Evolutionary conservation across 305 asterid genomes (phyloP).

Genomic region (Solanum chacoense): DNA sequence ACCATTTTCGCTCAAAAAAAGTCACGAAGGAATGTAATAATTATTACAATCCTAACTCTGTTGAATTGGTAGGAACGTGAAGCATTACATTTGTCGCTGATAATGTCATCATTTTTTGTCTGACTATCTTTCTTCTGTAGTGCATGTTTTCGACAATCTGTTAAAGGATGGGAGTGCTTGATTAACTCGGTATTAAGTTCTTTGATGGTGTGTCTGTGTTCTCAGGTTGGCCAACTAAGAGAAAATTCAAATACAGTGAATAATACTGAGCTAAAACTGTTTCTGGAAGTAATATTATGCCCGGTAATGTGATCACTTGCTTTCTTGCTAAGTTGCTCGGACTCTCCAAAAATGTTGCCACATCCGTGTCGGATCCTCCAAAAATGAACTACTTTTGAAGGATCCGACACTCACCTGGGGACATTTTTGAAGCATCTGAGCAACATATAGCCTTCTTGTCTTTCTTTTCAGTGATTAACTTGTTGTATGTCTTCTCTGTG

Average conservation of each 20-base stretch:
- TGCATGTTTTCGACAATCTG: background rate
- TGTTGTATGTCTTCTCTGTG: background rate
- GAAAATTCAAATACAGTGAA: conserved; percentile 3
- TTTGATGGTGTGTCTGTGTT: background rate
- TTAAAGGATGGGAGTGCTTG: background rate
- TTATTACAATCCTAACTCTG: background rate
- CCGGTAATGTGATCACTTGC: background rate
- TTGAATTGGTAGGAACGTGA: background rate
- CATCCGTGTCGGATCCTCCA: background rate
- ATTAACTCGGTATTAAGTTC: background rate
- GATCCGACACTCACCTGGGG: background rate
- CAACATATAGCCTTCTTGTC: background rate
- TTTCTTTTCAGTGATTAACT: background rate
- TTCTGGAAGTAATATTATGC: conserved; percentile 5
- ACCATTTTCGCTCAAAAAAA: background rate
- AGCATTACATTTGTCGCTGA: background rate
- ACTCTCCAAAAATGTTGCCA: background rate
- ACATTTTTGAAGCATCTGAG: background rate
- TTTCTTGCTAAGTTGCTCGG: background rate
- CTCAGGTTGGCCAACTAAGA: conserved; percentile 14
- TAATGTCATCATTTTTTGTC: background rate
- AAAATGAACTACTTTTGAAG: background rate
- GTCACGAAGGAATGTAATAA: background rate
- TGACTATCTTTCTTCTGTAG: background rate
- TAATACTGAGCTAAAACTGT: conserved; percentile 11